Base-by-base conservation (phyloP, 139 green algal genomes). In the Mesostigma viride region DNA sequence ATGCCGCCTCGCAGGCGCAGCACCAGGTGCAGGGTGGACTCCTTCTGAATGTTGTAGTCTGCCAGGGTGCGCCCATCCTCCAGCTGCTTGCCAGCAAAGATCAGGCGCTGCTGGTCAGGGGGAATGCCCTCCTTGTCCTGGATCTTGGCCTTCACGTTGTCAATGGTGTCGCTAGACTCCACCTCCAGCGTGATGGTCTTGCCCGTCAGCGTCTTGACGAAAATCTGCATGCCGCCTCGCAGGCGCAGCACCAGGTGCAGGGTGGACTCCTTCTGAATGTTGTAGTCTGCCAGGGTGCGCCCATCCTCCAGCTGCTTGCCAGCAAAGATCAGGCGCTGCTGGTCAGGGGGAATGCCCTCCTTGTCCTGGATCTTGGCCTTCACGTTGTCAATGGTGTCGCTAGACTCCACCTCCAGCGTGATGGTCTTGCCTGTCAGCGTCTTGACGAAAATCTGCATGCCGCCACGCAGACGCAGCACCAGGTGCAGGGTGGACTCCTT, bases 231-330 rank as follows among this genome's bases (percentile, higher is more conserved):
- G 69, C 75, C 82, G 45, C 82, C 89, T 44, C 93, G 79, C 78
- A 97, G 83, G 56, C 90, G 76, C 31, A 90, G 69, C 58, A 91
- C 75, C 45, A 83, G 66, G 31, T 72, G 66, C 2, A 72, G 53
- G 0, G 71, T 77, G 32, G 66, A 76, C 65, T 77, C 71, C 65
- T 76, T 89, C 79, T 90, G 83, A 81, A 95, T 95, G 82, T 95
- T 94, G 82, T 93, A 95, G 76, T 95, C 88, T 1, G 88, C 84
- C 46, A 95, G 78, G 0, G 88, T 95, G 65, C 86, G 81, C 26
- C 88, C 88, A 51, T 95, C 88, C 80, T 94, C 86, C 62, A 95
- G 86, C 85, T 95, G 88, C 86, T 95, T 95, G 81, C 88, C 88
- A 14, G 88, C 88, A 59, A 92, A 95, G 72, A 95, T 92, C 26